Evolutionary conservation across 75 land plant species (phyloP), one percentile per base, ranked within the genome.

Genomic region (Sequoia sempervirens): DNA sequence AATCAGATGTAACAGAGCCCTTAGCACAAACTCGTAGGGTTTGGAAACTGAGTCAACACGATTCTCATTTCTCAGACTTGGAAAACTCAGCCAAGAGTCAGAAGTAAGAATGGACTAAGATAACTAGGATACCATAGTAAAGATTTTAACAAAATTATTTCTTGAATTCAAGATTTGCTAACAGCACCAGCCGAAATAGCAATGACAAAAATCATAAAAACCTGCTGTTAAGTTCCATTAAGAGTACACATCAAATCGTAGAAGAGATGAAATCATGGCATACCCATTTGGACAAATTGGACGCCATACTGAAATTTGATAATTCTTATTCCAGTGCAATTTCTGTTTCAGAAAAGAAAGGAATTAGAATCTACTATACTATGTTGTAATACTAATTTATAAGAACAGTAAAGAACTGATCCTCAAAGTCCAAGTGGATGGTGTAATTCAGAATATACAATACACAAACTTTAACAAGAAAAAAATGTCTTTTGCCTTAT

Each of bases 261-360:
- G 43, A 18, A 28, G 40, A 82, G 26, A 36, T 36, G 12, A 82
- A 56, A 28, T 30, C 28, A 1, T 69, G 40, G 76, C 74, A 82
- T 82, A 66, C 82, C 64, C 74, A 66, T 82, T 52, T 82, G 82
- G 74, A 38, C 74, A 66, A 36, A 20, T 68, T 36, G 74, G 37
- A 30, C 74, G 74, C 82, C 73, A 81, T 52, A 78, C 11, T 68
- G 68, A 52, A 54, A 61, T 36, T 14, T 85, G 87, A 23, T 52
- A 80, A 47, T 83, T 86, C 53, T 54, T 85, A 52, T 76, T 86
- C 87, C 87, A 86, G 14, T 53, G 85, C 11, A 80, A 50, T 54
- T 41, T 80, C 87, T 86, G 87, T 43, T 68, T 12, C 61, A 58
- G 43, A 86, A 73, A 53, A 36, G 11, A 83, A 17, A 26, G 17